Base-by-base conservation (phyloP, 2,329 filamentous ascomycete species). In the Metarhizium guizhouense region DNA sequence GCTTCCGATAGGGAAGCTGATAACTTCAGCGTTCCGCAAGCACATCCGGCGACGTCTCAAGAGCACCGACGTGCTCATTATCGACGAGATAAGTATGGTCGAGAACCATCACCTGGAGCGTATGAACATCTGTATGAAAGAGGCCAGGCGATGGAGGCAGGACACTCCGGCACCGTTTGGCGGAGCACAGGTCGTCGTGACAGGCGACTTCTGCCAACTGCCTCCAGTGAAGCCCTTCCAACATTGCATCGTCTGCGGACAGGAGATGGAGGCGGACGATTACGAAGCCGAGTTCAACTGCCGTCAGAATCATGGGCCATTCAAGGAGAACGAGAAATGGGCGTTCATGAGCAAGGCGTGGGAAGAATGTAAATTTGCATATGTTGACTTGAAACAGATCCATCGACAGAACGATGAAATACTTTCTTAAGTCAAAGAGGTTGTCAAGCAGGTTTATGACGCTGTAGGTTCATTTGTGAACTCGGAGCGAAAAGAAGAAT, bases 41-140 rank as follows among this genome's bases (percentile, higher is more conserved):
- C 1, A 42, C 0, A 18, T 72, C 0, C 65, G 59, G 25, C 63
- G 69, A 1, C 70, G 76, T 0, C 65, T 83, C 2, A 61, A 20
- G 0, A 38, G 65, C 0, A 81, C 77, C 0, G 72, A 85, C 52
- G 77, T 84, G 0, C 70, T 87, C 1, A 74, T 87, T 29, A 81
- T 87, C n/a, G 83, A 87, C 60, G 84, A 87, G 65, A 80, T 87
- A 56, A 83, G 78, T 58, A 87, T 87, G 84, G 73, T 86, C 0
- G 80, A 83, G 52, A 81, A 77, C 76, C 56, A 61, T 43, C 58
- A 65, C 29, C 20, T 68, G 0, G 51, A 65, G 32, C 63, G 60
- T 18, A 60, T 67, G 13, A 62, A 65, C 10, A 5, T 18, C 7
- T 55, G 57, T 32, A 54, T 68, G 69, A 78, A 79, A 56, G 57